Evolutionary conservation across 371 early-diverging fungal genomes (phyloP), one percentile per base, ranked within the genome.

Genomic region (Mortierella sp.): DNA sequence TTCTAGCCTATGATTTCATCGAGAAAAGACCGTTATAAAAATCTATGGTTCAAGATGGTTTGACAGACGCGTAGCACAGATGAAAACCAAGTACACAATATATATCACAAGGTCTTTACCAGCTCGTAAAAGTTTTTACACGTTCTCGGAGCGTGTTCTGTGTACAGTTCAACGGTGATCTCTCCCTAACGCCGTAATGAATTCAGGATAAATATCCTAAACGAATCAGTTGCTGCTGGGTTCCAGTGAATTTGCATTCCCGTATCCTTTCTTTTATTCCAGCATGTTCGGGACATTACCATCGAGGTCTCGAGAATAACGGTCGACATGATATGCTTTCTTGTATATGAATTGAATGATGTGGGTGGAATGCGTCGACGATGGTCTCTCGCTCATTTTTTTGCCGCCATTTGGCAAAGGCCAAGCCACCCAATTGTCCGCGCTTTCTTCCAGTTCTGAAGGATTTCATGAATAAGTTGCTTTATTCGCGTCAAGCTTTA

Each of bases 111-210:
- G 23, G 7, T 43, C 28, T 69, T 55, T 81, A 88, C 90, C 50
- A 91, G 80, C 66, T 92, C 91, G 65, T 81, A 87, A 84, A 92
- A 93, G 84, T 93, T 94, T 58, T 87, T 83, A 72, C 90, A 89
- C 1, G 94, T 91, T 81, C 62, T 87, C 59, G 91, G 92, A 17
- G 91, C 90, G 46, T 92, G 89, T 58, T 90, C 83, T 79, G 87
- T 87, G 61, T 92, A 93, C 34, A 93, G 79, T 53, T 91, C 92
- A 53, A 88, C 72, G 60, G 84, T 81, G 55, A 91, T 84, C 4
- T 82, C 73, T 7, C 92, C 92, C 84, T 84, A 54, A 17, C 15
- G 12, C 42, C 9, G 14, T 8, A 19, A n/a, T n/a, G 30, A 41
- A 24, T 21, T 50, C 17, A 28, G 26, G 21, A 52, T 55, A 6